Base-by-base conservation (phyloP, 1,284 basidiomycete species). In the Porogramme epimiltina region DNA sequence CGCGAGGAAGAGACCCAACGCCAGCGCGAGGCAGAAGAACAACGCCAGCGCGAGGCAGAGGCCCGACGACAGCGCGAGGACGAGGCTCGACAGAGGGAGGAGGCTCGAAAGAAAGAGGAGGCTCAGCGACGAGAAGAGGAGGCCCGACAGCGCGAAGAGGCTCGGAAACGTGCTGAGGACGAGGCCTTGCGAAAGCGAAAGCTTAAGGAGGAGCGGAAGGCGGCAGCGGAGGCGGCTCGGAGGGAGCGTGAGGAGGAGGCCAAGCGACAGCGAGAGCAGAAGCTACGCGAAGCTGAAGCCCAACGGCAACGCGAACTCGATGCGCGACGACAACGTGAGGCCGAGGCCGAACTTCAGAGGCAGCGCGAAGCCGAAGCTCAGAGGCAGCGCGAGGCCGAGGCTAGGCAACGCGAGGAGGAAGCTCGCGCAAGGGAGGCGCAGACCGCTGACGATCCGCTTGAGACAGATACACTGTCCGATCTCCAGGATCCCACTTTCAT, bases 401-500 rank as follows among this genome's bases (percentile, higher is more conserved):
- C 9, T 9, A 6, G 16, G 10, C 34, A 37, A n/a, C 34, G 34
- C 34, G 34, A 37, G n/a, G 34, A 37, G 34, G 9, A 37, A 18
- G n/a, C 16, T 9, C 34, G n/a, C 16, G 19, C 39, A 4, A 45
- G 42, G n/a, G 47, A 11, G 16, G 33, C 42, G 33, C 37, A 23
- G 20, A 11, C 42, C 11, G 10, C 26, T 18, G 53, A 60, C 10
- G 46, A 37, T 13, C n/a, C 34, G 16, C 6, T n/a, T 9, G 8
- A 9, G 9, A 9, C 8, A 6, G n/a, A 18, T 18, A 9, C 16
- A 3, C 41, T 20, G n/a, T 24, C 9, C 13, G 54, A 60, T 19
- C 31, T 59, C 26, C 37, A 60, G 36, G 49, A 58, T 33, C 58
- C 56, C 9, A 53, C 56, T 45, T 60, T 64, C 46, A 53, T 67